Conservation (phyloP, 768 basidiomycete species). For the Amanita phalloides region DNA sequence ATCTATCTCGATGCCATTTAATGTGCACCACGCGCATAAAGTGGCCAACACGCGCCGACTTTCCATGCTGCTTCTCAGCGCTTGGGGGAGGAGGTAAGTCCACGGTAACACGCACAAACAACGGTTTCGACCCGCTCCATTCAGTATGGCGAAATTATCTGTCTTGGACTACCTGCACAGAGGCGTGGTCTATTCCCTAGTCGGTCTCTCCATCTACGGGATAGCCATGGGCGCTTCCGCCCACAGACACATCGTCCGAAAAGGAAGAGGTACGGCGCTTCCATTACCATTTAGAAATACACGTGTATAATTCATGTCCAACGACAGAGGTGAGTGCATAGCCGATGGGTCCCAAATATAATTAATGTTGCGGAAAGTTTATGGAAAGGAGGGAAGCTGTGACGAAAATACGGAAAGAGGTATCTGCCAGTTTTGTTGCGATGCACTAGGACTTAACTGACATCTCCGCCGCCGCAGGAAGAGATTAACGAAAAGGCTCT, state of each 20-base stretch:
- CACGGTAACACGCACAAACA: background rate
- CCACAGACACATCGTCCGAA: constrained; percentile 42
- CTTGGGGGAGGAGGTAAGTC: background rate
- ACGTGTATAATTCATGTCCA: constrained; percentile 7
- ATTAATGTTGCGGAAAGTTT: constrained; percentile 13
- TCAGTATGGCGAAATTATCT: constrained; percentile 13
- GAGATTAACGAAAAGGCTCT: constrained; percentile 28
- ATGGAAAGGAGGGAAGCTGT: constrained; percentile 21
- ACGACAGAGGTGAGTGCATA: constrained; percentile 21
- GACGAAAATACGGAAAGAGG: constrained; percentile 18
- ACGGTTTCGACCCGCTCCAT: background rate
- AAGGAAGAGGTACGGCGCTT: constrained; percentile 39
- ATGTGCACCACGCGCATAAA: constrained; percentile 32
- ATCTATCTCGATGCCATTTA: constrained; percentile 37
- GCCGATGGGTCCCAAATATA: constrained; percentile 1
- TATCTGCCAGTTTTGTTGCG: constrained; percentile 5
- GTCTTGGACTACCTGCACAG: constrained; percentile 41
- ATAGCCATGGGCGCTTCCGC: constrained; percentile 40
- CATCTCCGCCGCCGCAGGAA: constrained; percentile 14
- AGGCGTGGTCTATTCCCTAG: constrained; percentile 41
- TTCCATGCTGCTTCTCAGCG: background rate
- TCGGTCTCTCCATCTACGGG: constrained; percentile 41
- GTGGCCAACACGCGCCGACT: background rate
- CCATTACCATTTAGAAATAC: background rate
- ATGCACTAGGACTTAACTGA: constrained; percentile 10